Evolutionary conservation across 208 protist genomes (phyloP), one percentile per base, ranked within the genome.

Genomic region (Phytomonas francai): DNA sequence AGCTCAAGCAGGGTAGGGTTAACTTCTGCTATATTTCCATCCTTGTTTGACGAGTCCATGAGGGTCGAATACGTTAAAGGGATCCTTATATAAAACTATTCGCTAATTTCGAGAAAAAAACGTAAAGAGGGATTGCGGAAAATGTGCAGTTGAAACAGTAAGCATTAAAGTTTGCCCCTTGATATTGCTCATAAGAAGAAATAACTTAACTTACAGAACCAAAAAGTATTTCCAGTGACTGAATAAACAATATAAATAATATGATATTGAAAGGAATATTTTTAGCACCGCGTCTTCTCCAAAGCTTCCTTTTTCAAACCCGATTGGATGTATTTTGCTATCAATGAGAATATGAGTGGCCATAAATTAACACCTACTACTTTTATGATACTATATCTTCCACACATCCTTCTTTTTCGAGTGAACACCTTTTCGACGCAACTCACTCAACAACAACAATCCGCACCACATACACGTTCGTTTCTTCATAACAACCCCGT

Each of bases 1-100:
- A 94, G 71, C 65, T 78, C 77, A 62, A 94, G 70, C 30, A 94
- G 67, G 11, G 73, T 77, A 25, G 85, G 85, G 36, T 94, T 89
- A 0, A 94, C 88, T 39, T 92, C 71, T 27, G 70, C 72, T 28
- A 94, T 29, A 31, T 88, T 78, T 28, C 88, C 88, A 71, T 94
- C 88, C 30, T 39, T 27, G 66, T 83, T 77, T 56, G 73, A 51
- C 16, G 32, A 51, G 6, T 8, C 19, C 59, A 63, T 63, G 59
- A 22, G 19, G 6, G 25, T 63, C 4, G 4, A n/a, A 22, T 63
- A 63, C 0, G 19, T 19, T 6, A 54, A 54, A 54, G 45, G 6
- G 19, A 54, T 25, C 19, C 19, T 54, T 54, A 45, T 45, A 45
- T 45, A 5, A 3, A 54, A 54, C 16, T 54, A 54, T 54, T 25